Base-by-base conservation (phyloP, 2,329 filamentous ascomycete genomes). In the Lachnellula hyalina region DNA sequence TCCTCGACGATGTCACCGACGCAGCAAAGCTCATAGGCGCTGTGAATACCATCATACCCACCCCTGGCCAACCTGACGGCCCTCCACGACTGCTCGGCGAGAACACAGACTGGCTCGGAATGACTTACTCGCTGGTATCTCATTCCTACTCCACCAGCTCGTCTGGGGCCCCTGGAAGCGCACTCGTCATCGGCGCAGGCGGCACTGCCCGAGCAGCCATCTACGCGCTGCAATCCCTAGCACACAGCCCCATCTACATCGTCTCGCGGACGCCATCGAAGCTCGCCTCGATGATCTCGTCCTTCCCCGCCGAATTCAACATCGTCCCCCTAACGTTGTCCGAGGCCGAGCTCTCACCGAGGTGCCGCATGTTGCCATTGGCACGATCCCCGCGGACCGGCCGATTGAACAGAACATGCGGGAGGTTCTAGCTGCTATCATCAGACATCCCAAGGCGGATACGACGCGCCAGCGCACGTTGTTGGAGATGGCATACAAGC, bases 401-500 rank as follows among this genome's bases (percentile, higher is more conserved):
- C 87, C 92, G 0, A 87, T 97, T 58, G 92, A 96, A 61, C 65
- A 80, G 0, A 74, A 72, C 11, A 85, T 96, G 72, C 78, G 81
- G 21, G 82, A 85, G 62, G 77, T 88, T 1, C 73, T 96, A 9
- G 72, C 74, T 5, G 72, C 76, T 15, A 65, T 84, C 35, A 68
- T 84, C n/a, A 73, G 75, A 55, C 72, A 66, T 57, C 69, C 63
- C 60, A 70, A 65, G 57, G 65, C 52, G 64, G 68, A 66, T 60
- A 54, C 53, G 25, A 45, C 46, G 5, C 47, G 70, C 15, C 63
- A 72, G 25, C 80, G 81, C 19, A 81, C 94, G 12, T 73, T 97
- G 57, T 74, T 97, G 3, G 94, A 99, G 72, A 96, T 99, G 92
- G 93, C 94, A 2, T 99, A 99, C 72, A 95, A 93, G 72, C 94